phyloP scores from a whole-genome alignment of 495 filamentous ascomycete species.

The Aspergillus affinis region DNA sequence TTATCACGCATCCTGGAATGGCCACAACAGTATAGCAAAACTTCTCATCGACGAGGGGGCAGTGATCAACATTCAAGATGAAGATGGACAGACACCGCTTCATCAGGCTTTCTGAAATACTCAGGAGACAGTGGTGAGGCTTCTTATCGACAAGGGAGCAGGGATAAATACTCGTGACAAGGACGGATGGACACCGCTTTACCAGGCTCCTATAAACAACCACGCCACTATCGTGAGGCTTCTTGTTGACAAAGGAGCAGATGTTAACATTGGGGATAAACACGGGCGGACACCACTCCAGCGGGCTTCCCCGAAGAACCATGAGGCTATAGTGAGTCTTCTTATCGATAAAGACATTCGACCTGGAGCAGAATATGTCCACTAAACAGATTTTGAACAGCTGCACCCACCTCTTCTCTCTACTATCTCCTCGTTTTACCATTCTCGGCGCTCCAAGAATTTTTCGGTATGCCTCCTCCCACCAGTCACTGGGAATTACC shows the following conservation, averaged over 20 bases:
- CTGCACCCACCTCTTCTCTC: too few species aligned
- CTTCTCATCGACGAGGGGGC: slow-evolving; percentile 17
- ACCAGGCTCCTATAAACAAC: not conserved
- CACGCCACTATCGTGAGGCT: not conserved
- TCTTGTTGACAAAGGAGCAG: not conserved
- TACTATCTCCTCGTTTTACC: too few species aligned
- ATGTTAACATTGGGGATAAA: not conserved
- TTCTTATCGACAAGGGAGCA: slow-evolving; percentile 15
- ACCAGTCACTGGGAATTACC: too few species aligned
- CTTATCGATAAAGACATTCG: too few species aligned
- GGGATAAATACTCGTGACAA: slow-evolving; percentile 3
- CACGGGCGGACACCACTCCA: not conserved
- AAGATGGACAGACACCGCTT: slow-evolving; percentile 10
- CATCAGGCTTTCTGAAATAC: slow-evolving; percentile 5
- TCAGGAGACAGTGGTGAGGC: slow-evolving; percentile 1
- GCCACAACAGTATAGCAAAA: too few species aligned
- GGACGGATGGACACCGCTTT: not conserved
- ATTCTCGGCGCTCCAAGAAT: too few species aligned
- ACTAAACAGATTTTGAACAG: too few species aligned
- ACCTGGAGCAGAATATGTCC: too few species aligned
- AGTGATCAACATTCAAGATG: not conserved
- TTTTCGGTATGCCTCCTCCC: too few species aligned
- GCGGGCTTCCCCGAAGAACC: too few species aligned
- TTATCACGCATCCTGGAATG: too few species aligned
- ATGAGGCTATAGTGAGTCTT: too few species aligned